Conservation (phyloP, 495 filamentous ascomycete genomes). For the Penicillium desertorum region DNA sequence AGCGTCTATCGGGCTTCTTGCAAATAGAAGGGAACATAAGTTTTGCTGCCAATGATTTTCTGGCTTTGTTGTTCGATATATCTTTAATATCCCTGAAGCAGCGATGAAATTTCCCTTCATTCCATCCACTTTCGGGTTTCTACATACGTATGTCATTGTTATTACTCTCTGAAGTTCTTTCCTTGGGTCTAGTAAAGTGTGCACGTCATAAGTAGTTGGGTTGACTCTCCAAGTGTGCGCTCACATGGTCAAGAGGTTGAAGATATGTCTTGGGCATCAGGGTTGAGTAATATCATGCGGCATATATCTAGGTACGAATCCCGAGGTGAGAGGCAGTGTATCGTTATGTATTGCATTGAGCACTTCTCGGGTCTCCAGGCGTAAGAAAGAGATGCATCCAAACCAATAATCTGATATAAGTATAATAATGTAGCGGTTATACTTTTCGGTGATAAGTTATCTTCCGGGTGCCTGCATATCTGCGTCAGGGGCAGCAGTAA, state of each 20-base stretch:
- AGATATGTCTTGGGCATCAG: background rate
- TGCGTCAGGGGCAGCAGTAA: too few species aligned
- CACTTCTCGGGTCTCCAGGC: background rate
- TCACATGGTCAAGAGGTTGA: background rate
- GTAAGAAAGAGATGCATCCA: background rate
- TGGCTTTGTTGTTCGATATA: constrained; percentile 47
- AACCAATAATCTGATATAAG: background rate
- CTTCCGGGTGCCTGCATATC: too few species aligned
- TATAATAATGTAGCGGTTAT: background rate
- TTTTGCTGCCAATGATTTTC: constrained; percentile 44
- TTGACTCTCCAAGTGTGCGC: background rate
- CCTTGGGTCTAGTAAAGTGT: background rate
- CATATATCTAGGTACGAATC: background rate
- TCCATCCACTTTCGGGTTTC: constrained; percentile 23
- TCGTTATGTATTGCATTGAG: background rate
- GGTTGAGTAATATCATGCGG: background rate
- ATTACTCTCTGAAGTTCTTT: constrained; percentile 25
- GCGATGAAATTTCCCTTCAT: constrained; percentile 47
- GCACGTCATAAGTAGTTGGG: background rate
- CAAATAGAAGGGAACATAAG: constrained; percentile 48
- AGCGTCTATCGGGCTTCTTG: constrained; percentile 35
- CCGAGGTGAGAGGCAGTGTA: background rate
- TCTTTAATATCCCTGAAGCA: constrained; percentile 51
- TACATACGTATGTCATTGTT: constrained; percentile 25
- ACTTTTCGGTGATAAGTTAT: background rate